Base-by-base conservation (phyloP, 2,329 filamentous ascomycete genomes). In the Cladosporium cucumerinum region DNA sequence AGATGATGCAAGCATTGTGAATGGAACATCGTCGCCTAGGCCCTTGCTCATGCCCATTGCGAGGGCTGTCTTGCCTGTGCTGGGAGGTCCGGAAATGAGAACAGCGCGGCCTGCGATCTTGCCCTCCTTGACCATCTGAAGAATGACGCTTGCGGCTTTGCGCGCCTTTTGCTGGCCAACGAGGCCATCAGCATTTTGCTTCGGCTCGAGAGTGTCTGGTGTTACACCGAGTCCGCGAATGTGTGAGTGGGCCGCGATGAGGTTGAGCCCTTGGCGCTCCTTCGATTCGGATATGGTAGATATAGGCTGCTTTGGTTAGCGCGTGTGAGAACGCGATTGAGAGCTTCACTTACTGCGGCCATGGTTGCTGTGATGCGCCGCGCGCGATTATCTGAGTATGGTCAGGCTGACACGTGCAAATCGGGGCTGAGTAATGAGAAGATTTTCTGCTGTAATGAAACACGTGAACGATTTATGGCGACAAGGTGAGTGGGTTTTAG, bases 31-130 rank as follows among this genome's bases (percentile, higher is more conserved):
- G 57, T 93, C 81, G 54, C 94, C 95, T 61, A 99, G 86, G 32
- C 93, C 96, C 78, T 99, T 95, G 43, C 95, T 90, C 93, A 99
- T 97, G 57, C 93, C 95, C 91, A 97, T 98, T 60, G 95, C 95
- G 72, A 99, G 96, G 57, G 95, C 95, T 0, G 95, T 99, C 83
- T 99, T 99, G 74, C 95, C 95, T 61, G 95, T 99, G 80, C 95
- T 94, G 4, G 95, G 95, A 66, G 95, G 95, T 0, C 95, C 95
- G 57, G 95, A 94, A 73, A 99, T 97, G 72, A 99, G 83, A 34
- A 97, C 91, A 36, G 95, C 95, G 74, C 94, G 88, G 61, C 95
- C 95, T 66, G 95, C 95, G 81, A 99, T 98, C 84, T 97, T 98
- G 75, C 94, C 94, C 76, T 97, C 93, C 81, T 96, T 97, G 73